A percentile compares a stretch with the other conserved stretches of the same genome.
Conservation (phyloP, 495 filamentous ascomycete genomes). For the Talaromyces borbonicus region DNA sequence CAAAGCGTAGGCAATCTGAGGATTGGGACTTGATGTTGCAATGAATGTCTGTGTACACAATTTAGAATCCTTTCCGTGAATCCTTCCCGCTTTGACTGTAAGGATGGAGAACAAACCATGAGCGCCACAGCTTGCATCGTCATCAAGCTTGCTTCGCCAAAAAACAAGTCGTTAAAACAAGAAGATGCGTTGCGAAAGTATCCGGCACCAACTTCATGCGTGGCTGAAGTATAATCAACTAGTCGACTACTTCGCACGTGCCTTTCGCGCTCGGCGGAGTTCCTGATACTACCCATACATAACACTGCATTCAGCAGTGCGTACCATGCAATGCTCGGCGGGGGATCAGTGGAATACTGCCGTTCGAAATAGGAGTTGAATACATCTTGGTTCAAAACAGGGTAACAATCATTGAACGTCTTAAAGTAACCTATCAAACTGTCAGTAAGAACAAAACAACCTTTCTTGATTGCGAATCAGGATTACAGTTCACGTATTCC, state of each 20-base stretch:
- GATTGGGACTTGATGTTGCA: constrained; percentile 6
- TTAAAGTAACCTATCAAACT: not conserved
- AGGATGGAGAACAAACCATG: too few relatives aligned
- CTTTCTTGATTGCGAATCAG: not conserved
- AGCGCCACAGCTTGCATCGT: constrained; percentile 6
- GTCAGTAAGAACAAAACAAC: not conserved
- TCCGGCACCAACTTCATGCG: constrained; percentile 1
- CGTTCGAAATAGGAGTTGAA: constrained; percentile 4
- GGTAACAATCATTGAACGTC: not conserved
- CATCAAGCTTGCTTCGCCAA: constrained; percentile 2
- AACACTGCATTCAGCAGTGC: constrained; percentile 1
- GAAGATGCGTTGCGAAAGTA: constrained; percentile 5
- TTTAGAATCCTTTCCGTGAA: too few relatives aligned
- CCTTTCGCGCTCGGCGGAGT: constrained; percentile 1
- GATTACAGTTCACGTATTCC: constrained; percentile 4
- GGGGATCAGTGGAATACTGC: constrained; percentile 1
- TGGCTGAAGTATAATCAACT: constrained; percentile 3
- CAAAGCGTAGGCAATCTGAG: not conserved
- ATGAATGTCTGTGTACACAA: constrained; percentile 1
- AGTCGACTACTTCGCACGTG: constrained; percentile 4
- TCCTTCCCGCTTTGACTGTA: too few relatives aligned
- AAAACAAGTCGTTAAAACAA: constrained; percentile 4
- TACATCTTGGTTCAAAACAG: constrained; percentile 1
- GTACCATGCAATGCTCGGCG: constrained; percentile 1
- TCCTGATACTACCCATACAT: constrained; percentile 4